These are phyloP conservation scores for Sporothrix curviconia DNA, from an alignment of 2,329 filamentous ascomycete species.

Conservation along the genomic window DNA sequence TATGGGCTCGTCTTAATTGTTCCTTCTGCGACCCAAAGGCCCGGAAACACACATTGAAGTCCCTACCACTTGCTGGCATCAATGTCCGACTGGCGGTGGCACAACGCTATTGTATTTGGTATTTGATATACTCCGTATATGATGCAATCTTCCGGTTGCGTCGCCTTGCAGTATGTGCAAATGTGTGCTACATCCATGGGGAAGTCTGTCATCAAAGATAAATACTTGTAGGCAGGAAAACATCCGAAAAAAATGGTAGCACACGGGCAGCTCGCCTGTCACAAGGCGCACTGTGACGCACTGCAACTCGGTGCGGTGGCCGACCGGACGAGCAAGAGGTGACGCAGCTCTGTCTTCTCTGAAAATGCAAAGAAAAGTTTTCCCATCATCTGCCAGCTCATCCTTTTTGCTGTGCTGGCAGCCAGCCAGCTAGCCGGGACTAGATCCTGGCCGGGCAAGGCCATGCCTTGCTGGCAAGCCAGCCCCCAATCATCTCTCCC, in stretches of 20 bases:
- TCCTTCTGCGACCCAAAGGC: not conserved
- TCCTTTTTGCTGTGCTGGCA: constrained; percentile 13
- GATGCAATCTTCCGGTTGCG: too few relatives aligned
- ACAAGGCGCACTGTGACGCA: not conserved
- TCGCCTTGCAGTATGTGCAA: not conserved
- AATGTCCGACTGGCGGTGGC: not conserved
- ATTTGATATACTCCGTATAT: too few relatives aligned
- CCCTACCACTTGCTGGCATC: not conserved
- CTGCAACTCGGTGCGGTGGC: not conserved
- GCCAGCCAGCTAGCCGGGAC: not conserved
- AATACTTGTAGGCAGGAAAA: too few relatives aligned
- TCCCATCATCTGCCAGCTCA: constrained; percentile 10
- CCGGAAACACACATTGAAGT: not conserved
- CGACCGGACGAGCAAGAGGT: not conserved
- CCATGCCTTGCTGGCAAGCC: constrained; percentile 4
- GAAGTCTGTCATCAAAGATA: not conserved
- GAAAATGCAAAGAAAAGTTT: not conserved
- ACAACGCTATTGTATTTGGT: not conserved
- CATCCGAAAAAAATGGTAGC: too few relatives aligned
- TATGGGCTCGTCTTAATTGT: not conserved
- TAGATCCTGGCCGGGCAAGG: not conserved
- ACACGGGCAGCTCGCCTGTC: not conserved
- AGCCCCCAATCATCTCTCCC: not conserved
- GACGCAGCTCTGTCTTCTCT: not conserved
- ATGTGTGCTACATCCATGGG: not conserved